Evolutionary conservation across 1,139 yeast species (phyloP).

Genomic region (Kazachstania sp.): DNA sequence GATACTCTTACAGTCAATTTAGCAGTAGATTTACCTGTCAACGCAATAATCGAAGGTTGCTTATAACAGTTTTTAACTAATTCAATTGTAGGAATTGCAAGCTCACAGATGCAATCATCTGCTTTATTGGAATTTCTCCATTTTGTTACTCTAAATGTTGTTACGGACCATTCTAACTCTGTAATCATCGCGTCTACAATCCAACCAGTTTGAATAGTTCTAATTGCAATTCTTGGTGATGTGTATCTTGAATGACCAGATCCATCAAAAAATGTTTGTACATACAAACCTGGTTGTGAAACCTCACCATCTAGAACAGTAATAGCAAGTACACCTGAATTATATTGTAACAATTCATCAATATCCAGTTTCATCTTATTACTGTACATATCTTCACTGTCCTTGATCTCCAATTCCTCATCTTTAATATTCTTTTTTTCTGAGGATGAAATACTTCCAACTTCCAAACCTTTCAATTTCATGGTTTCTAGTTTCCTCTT

Average conservation of each 20-base stretch:
- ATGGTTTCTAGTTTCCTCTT: constrained; percentile 27
- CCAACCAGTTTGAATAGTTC: constrained; percentile 39
- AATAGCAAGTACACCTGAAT: constrained; percentile 66
- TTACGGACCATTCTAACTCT: constrained; percentile 66
- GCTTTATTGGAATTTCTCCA: constrained; percentile 44
- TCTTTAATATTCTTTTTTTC: constrained; percentile 18
- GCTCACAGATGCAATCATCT: constrained; percentile 53
- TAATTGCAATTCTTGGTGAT: constrained; percentile 40
- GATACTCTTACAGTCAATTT: constrained; percentile 51
- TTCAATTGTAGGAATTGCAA: constrained; percentile 56
- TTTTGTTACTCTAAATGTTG: constrained; percentile 52
- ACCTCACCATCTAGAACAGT: constrained; percentile 52
- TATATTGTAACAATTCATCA: constrained; percentile 51
- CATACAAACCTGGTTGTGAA: constrained; percentile 44
- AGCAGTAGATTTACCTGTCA: constrained; percentile 40
- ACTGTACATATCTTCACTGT: constrained; percentile 34
- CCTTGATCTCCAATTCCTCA: constrained; percentile 31
- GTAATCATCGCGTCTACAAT: constrained; percentile 65
- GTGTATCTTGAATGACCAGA: constrained; percentile 52
- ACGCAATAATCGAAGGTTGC: constrained; percentile 45
- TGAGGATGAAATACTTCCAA: constrained; percentile 20
- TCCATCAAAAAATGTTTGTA: constrained; percentile 70
- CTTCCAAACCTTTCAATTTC: constrained; percentile 14
- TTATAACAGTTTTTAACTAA: constrained; percentile 57
- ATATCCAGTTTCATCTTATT: constrained; percentile 51